Conservation (phyloP, 805 yeast species). For the Lachancea nothofagi region DNA sequence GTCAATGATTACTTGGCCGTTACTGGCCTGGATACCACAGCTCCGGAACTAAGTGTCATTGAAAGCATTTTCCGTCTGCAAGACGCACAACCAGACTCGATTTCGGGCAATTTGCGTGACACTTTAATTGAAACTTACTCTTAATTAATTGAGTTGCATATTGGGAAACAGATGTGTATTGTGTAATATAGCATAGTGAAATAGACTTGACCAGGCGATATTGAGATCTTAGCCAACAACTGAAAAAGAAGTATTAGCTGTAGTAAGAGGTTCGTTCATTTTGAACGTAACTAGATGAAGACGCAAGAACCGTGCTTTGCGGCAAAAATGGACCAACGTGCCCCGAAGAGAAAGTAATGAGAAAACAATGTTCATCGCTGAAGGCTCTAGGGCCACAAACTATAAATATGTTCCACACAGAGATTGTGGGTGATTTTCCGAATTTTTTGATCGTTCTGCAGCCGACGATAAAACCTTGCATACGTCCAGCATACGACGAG, state of each 20-base stretch:
- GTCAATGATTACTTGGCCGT: slow-evolving; percentile 98
- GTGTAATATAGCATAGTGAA: slow-evolving; percentile 8
- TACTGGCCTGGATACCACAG: slow-evolving; percentile 95
- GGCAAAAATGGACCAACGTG: no score
- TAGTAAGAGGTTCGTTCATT: no score
- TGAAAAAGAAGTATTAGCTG: not conserved
- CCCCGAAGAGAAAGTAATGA: no score
- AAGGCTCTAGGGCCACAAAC: no score
- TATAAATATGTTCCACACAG: no score
- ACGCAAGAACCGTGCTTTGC: no score
- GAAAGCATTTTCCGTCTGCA: slow-evolving; percentile 94
- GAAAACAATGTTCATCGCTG: no score
- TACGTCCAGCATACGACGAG: no score
- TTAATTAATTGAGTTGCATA: slow-evolving; percentile 27
- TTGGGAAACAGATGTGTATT: slow-evolving; percentile 3
- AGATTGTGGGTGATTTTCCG: no score
- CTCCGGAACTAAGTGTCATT: slow-evolving; percentile 94
- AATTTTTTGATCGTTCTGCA: no score
- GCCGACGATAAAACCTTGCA: no score
- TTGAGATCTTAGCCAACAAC: not conserved
- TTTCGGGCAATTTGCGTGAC: slow-evolving; percentile 80
- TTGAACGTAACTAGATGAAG: no score
- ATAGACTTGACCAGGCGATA: not conserved
- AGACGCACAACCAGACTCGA: slow-evolving; percentile 84
- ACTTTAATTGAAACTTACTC: slow-evolving; percentile 90